These are phyloP conservation scores for Straminergon stramineum DNA, from an alignment of 225 moss, liverwort and hornwort genomes.

Conservation along the genomic window DNA sequence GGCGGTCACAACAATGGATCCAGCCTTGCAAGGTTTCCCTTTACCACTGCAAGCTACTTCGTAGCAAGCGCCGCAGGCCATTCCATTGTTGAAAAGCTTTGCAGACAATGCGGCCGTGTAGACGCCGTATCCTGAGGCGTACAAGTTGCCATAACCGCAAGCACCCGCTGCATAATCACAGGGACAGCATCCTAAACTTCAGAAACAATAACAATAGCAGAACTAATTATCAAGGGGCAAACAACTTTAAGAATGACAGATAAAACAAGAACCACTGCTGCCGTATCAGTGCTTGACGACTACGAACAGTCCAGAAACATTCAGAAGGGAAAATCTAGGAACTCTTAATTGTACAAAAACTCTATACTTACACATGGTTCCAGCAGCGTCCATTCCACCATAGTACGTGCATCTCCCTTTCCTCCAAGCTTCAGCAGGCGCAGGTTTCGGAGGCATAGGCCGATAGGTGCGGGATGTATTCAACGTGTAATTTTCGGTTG, in stretches of 20 bases:
- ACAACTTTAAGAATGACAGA: not conserved
- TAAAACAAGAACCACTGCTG: not conserved
- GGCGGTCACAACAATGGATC: slow-evolving; percentile 22
- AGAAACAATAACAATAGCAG: not conserved
- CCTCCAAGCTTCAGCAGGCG: slow-evolving; percentile 3
- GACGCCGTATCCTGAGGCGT: slow-evolving; percentile 27
- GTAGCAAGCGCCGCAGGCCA: slow-evolving; percentile 43
- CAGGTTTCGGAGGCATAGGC: not conserved
- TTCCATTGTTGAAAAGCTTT: slow-evolving; percentile 26
- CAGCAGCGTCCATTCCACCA: slow-evolving; percentile 30
- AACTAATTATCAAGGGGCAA: not conserved
- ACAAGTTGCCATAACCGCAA: slow-evolving; percentile 41
- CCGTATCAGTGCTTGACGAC: not conserved
- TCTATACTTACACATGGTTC: slow-evolving; percentile 36
- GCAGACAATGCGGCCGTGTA: slow-evolving; percentile 30
- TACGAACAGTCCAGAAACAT: not conserved
- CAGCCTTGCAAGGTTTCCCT: slow-evolving; percentile 3
- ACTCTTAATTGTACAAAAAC: not conserved
- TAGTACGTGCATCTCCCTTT: slow-evolving; percentile 19
- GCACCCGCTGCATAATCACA: slow-evolving; percentile 18
- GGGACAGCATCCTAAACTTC: not conserved
- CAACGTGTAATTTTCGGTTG: not conserved
- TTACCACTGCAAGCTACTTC: slow-evolving; percentile 22
- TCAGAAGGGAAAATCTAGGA: not conserved
- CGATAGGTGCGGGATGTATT: not conserved